phyloP scores from a whole-genome alignment of 192 early-diverging fungal species.

The Backusella macrospora region DNA sequence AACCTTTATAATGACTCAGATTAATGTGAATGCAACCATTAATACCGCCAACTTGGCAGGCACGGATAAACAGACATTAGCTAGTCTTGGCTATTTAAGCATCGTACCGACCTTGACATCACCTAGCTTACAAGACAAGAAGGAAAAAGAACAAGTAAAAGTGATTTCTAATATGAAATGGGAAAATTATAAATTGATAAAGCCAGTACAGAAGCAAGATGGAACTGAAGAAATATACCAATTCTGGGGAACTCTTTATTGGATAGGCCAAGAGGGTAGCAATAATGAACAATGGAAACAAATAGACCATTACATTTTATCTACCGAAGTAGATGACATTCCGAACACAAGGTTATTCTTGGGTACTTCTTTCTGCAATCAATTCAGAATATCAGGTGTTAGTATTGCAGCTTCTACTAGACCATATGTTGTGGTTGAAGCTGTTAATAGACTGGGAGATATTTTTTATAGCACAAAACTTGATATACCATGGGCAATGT shows the following conservation, averaged over 20 bases:
- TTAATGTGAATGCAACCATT: background rate
- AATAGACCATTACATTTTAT: background rate
- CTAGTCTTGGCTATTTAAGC: background rate
- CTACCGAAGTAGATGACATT: background rate
- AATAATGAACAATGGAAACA: background rate
- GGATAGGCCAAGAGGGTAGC: background rate
- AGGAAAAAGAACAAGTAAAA: background rate
- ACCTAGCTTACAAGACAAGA: background rate
- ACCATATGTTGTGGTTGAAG: slow-evolving; percentile 4
- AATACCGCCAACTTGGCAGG: background rate
- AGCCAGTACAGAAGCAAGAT: background rate
- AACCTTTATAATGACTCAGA: background rate
- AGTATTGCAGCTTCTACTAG: background rate
- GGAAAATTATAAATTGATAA: background rate
- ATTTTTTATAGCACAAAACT: background rate
- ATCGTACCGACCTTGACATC: background rate
- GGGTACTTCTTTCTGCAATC: slow-evolving; percentile 11
- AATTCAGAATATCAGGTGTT: background rate
- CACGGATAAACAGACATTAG: background rate
- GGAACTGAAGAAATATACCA: background rate
- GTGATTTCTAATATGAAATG: background rate
- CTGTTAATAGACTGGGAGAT: slow-evolving; percentile 7
- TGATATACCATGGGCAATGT: background rate
- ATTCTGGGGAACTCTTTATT: background rate
- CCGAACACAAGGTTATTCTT: background rate